Percentiles rank a stretch among this genome's conserved stretches.
Evolutionary conservation across 352 stramenopile genomes (phyloP).

Genomic region (Phytophthora pistaciae): DNA sequence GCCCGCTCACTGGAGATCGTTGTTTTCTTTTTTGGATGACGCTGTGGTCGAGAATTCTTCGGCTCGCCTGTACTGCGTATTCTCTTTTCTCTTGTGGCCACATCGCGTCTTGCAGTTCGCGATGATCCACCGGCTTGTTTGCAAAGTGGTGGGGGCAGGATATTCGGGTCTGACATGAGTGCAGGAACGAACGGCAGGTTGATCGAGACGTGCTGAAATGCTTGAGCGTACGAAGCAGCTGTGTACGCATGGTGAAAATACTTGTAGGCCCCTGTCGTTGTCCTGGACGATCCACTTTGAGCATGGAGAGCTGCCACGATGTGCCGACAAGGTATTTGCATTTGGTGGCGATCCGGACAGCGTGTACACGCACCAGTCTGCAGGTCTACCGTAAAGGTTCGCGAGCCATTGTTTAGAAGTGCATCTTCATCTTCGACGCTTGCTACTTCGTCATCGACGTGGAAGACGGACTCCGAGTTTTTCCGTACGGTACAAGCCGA

Average conservation of each 20-base stretch:
- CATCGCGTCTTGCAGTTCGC: not conserved
- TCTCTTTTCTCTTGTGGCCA: constrained; percentile 6
- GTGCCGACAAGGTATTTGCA: constrained; percentile 20
- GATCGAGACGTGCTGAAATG: not conserved
- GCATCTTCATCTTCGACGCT: not conserved
- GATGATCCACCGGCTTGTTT: constrained; percentile 5
- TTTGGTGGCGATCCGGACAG: constrained; percentile 11
- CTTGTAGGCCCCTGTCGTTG: not conserved
- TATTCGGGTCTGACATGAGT: constrained; percentile 2
- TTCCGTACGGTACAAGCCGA: not conserved
- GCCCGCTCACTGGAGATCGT: not conserved
- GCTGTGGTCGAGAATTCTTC: not conserved
- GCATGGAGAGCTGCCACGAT: constrained; percentile 9
- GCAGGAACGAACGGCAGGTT: constrained; percentile 2
- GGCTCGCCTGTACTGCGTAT: constrained; percentile 6
- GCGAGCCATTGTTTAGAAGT: not conserved
- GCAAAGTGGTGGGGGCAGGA: constrained; percentile 3
- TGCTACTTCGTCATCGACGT: not conserved
- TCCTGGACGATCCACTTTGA: not conserved
- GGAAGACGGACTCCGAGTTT: not conserved
- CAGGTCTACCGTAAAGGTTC: constrained; percentile 11
- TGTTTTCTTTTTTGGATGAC: not conserved
- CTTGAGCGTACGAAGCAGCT: not conserved
- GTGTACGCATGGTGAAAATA: constrained; percentile 7
- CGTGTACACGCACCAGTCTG: not conserved